Base-by-base conservation (phyloP, 495 filamentous ascomycete genomes). In the Jackrogersella multiformis region DNA sequence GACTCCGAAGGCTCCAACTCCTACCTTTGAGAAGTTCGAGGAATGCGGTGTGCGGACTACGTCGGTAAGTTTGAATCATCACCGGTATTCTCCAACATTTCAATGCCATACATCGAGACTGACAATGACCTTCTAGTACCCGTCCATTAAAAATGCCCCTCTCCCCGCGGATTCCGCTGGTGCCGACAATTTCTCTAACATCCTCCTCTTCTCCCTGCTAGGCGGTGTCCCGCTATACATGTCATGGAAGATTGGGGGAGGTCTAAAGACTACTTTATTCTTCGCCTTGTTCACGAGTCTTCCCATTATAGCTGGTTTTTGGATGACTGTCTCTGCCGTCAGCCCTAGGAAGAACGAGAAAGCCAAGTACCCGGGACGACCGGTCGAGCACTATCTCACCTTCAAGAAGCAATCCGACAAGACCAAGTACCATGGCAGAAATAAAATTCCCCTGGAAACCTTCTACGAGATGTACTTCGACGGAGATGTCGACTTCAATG, bases 391-490 rank as follows among this genome's bases (percentile, higher is more conserved):
- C 78, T 96, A 96, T 76, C 84, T 96, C 66, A 87, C 85, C 38
- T 96, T 96, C 84, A 90, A 92, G 81, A 90, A 88, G 62, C 83
- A 87, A 61, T 84, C 82, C 53, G 90, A 96, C 76, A 78, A 84
- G 68, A 76, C 82, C 61, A 92, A 87, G 77, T 96, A 91, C 80
- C 79, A 83, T 71, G 92, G 92, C 76, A 82, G 81, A 71, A 91
- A 84, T 80, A 92, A 90, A 79, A 93, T 96, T 62, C 89, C 92
- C 49, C 87, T 95, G 84, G 85, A 92, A 79, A 93, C 90, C 42
- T 96, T 96, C 81, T 86, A 92, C 64, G 91, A 95, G 77, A 93
- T 89, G 89, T 95, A 94, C 82, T 93, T 95, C 74, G 88, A 91
- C 70, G 89, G 90, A 54, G 85, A 91, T 48, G 92, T 94, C 60